phyloP scores from a whole-genome alignment of 2,329 filamentous ascomycete genomes.

The Talaromyces atroroseus region DNA sequence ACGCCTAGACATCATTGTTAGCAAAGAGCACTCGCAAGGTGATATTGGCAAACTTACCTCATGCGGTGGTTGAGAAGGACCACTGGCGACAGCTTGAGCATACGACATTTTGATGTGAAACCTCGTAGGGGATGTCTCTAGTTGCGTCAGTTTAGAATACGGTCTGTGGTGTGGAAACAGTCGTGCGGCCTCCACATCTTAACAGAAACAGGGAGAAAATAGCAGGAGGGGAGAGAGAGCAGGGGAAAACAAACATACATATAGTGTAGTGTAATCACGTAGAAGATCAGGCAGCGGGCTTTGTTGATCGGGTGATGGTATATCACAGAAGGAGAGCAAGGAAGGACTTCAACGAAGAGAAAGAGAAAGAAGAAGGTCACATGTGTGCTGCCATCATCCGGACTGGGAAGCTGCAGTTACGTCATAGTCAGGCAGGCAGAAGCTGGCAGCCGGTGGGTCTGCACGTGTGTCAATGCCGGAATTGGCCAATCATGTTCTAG shows the following conservation, averaged over 20 bases:
- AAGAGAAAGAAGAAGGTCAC: background rate
- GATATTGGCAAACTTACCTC: slow-evolving; percentile 30
- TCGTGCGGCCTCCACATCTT: background rate
- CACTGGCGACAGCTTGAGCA: slow-evolving; percentile 44
- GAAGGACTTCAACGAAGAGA: background rate
- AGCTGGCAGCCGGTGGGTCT: background rate
- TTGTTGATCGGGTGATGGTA: background rate
- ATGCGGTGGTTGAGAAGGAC: slow-evolving; percentile 43
- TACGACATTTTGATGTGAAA: slow-evolving; percentile 40
- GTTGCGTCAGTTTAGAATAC: background rate
- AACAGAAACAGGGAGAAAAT: background rate
- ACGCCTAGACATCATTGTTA: slow-evolving; percentile 8
- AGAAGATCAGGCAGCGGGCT: slow-evolving; percentile 6
- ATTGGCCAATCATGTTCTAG: slow-evolving; percentile 2
- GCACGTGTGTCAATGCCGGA: background rate
- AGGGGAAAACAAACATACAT: background rate
- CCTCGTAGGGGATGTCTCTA: slow-evolving; percentile 12
- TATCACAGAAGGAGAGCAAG: background rate
- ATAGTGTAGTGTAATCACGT: background rate
- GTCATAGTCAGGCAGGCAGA: slow-evolving; percentile 1
- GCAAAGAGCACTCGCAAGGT: background rate
- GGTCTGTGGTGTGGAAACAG: background rate
- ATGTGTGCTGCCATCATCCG: background rate
- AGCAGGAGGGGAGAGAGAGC: background rate
- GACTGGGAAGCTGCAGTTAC: background rate